A percentile compares a stretch with the other conserved stretches of the same genome.
These are phyloP conservation scores for Tuber aestivum DNA, from an alignment of 495 filamentous ascomycete species.

Conservation along the genomic window DNA sequence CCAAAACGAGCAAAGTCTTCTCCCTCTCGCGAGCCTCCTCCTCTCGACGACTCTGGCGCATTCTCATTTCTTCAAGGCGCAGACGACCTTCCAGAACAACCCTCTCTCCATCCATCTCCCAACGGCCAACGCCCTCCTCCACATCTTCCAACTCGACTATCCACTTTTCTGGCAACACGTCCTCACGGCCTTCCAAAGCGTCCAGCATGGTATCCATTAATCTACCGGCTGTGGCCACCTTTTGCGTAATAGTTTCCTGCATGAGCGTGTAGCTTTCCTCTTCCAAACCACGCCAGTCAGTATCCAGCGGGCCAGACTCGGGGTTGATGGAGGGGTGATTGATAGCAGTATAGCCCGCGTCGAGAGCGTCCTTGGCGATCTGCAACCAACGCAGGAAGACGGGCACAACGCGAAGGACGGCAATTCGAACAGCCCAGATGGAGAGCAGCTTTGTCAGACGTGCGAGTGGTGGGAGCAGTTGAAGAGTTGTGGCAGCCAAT, in stretches of 20 bases:
- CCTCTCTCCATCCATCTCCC: slow-evolving; percentile 50
- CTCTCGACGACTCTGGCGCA: slow-evolving; percentile 20
- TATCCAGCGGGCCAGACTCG: slow-evolving; percentile 4
- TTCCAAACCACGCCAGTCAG: slow-evolving; percentile 41
- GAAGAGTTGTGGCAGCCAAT: slow-evolving; percentile 79
- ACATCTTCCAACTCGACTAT: slow-evolving; percentile 74
- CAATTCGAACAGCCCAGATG: slow-evolving; percentile 69
- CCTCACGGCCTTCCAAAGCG: slow-evolving; percentile 69
- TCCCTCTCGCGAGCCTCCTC: slow-evolving; percentile 31
- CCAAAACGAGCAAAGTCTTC: slow-evolving; percentile 32
- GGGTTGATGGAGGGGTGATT: slow-evolving; percentile 31
- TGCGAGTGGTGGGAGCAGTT: slow-evolving; percentile 76
- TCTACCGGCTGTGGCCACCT: slow-evolving; percentile 63
- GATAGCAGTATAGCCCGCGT: slow-evolving; percentile 32
- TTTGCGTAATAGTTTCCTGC: slow-evolving; percentile 58
- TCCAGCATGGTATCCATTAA: slow-evolving; percentile 79
- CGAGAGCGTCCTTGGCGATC: slow-evolving; percentile 30
- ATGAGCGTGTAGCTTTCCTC: slow-evolving; percentile 57
- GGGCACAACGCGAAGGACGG: slow-evolving; percentile 66
- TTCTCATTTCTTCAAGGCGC: slow-evolving; percentile 24
- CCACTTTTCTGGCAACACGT: slow-evolving; percentile 81
- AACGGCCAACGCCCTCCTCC: slow-evolving; percentile 72
- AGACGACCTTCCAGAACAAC: slow-evolving; percentile 40
- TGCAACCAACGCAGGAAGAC: slow-evolving; percentile 58
- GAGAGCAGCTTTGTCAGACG: slow-evolving; percentile 61